Conservation (phyloP, 192 early-diverging fungal species). For the Entophlyctis luteolus region DNA sequence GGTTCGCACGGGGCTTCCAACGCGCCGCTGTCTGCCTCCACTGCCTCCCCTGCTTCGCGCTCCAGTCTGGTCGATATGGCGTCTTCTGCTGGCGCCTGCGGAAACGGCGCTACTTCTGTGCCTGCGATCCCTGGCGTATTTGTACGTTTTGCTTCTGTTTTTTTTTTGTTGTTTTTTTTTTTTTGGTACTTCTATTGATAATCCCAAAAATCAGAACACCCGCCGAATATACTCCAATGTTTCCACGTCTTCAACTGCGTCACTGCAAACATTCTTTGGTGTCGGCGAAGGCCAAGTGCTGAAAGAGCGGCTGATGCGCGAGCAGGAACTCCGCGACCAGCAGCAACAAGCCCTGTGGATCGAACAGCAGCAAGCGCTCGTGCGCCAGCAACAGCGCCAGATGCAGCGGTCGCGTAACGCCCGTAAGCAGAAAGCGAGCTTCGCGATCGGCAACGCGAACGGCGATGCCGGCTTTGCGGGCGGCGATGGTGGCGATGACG, state of each 20-base stretch:
- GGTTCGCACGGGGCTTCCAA: too few species aligned
- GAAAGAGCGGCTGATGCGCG: constrained; percentile 5
- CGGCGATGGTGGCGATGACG: neutral
- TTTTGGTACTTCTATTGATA: too few species aligned
- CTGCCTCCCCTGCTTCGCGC: too few species aligned
- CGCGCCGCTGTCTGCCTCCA: too few species aligned
- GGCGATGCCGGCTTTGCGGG: constrained; percentile 5
- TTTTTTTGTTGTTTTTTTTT: too few species aligned
- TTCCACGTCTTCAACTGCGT: neutral
- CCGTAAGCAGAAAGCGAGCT: constrained; percentile 20
- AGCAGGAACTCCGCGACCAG: constrained; percentile 7
- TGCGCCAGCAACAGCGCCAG: neutral
- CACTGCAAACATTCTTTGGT: constrained; percentile 23
- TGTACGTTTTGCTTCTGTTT: too few species aligned
- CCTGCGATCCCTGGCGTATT: too few species aligned
- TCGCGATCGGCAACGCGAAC: constrained; percentile 12
- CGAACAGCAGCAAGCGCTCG: neutral
- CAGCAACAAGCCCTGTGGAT: neutral
- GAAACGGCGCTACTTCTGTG: too few species aligned
- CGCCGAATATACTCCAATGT: constrained; percentile 15
- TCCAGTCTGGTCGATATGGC: too few species aligned
- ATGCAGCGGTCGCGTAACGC: too few species aligned
- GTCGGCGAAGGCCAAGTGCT: constrained; percentile 17
- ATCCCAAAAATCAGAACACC: neutral
- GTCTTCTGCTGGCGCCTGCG: too few species aligned